These are phyloP conservation scores for Peziza echinospora DNA, from an alignment of 495 filamentous ascomycete species.

Conservation along the genomic window DNA sequence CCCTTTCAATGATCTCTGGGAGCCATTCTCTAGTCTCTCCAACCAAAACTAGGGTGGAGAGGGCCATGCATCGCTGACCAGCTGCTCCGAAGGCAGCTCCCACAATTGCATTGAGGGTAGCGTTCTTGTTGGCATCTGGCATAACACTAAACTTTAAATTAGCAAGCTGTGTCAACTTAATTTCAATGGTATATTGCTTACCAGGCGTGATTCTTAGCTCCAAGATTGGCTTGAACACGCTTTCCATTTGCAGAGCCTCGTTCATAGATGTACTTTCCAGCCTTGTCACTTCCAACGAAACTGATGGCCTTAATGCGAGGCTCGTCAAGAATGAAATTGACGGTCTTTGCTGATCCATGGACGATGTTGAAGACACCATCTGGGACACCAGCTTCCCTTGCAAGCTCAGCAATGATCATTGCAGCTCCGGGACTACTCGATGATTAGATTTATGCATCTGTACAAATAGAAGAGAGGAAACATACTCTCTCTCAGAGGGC, in stretches of 20 bases:
- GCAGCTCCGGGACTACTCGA: conserved; percentile 57
- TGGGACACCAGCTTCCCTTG: conserved; percentile 79
- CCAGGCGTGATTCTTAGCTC: conserved; percentile 95
- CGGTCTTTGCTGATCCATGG: conserved; percentile 73
- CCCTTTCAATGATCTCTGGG: conserved; percentile 70
- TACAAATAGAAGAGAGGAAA: too few relatives aligned
- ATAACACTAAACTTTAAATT: conserved; percentile 31
- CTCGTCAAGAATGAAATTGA: conserved; percentile 94
- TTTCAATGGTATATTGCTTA: conserved; percentile 2
- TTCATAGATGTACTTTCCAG: conserved; percentile 88
- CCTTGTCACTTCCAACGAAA: conserved; percentile 92
- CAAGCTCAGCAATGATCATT: conserved; percentile 92
- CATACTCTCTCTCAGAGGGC: conserved; percentile 74
- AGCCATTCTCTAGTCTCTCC: conserved; percentile 90
- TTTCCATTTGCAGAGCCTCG: conserved; percentile 80
- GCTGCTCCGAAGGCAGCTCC: conserved; percentile 94
- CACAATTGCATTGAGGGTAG: conserved; percentile 78
- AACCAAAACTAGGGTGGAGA: conserved; percentile 83
- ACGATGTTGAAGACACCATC: conserved; percentile 86
- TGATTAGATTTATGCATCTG: too few relatives aligned
- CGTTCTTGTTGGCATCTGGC: conserved; percentile 96
- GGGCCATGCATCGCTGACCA: conserved; percentile 93
- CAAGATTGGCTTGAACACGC: conserved; percentile 89
- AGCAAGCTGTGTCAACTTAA: neutral
- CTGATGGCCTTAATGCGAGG: conserved; percentile 93